Conservation (phyloP, 192 early-diverging fungal genomes). For the Chytriomyces hyalinus region DNA sequence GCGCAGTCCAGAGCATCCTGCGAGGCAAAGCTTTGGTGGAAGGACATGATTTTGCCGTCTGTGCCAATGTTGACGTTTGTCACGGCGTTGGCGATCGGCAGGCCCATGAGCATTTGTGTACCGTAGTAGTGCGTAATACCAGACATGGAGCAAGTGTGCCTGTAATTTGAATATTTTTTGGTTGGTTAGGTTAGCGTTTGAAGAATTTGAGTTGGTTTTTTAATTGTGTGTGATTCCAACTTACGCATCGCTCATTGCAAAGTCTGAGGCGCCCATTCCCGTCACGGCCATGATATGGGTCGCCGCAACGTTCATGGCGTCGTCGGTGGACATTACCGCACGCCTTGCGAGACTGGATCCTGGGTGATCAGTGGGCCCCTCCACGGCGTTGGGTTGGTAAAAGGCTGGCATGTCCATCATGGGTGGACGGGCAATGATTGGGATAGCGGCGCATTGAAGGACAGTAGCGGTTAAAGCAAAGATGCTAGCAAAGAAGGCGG, state of each 20-base stretch:
- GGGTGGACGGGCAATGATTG: not conserved
- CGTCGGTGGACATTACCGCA: not conserved
- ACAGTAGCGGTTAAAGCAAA: constrained; percentile 9
- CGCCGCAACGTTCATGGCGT: not conserved
- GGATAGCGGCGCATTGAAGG: not conserved
- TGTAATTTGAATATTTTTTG: not conserved
- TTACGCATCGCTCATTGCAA: constrained; percentile 4
- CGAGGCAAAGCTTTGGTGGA: not conserved
- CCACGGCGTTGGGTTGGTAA: not conserved
- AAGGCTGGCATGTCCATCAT: constrained; percentile 2
- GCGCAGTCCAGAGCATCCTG: not conserved
- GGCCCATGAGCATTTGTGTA: constrained; percentile 10
- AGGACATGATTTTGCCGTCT: not conserved
- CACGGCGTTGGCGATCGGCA: constrained; percentile 25
- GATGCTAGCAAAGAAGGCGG: constrained; percentile 10
- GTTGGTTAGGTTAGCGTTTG: no score
- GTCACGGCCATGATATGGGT: not conserved
- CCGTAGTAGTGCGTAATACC: constrained; percentile 13
- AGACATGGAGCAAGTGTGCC: not conserved
- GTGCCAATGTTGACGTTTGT: constrained; percentile 20
- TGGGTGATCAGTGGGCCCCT: not conserved
- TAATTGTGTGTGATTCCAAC: not conserved
- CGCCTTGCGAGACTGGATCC: no score
- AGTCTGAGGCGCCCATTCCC: not conserved
- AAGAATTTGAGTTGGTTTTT: no score